These are phyloP conservation scores for Toxicodendron radicans DNA, from an alignment of 345 rosid genomes.

Conservation along the genomic window DNA sequence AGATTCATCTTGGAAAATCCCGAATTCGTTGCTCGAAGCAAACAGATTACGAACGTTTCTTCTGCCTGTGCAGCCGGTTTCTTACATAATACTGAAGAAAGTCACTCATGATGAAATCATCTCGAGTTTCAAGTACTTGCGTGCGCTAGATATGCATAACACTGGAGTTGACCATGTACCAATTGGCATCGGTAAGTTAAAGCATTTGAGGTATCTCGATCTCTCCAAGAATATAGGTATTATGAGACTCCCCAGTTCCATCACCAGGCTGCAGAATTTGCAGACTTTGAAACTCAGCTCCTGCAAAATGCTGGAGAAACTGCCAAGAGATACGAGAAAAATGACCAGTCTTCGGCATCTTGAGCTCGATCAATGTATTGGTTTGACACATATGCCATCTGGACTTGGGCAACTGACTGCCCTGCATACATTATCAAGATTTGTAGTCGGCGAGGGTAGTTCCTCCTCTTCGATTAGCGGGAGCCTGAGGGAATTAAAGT, in stretches of 20 bases:
- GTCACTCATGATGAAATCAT: not conserved
- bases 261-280: constrained; percentile 23
- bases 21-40: not conserved
- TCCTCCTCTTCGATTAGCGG: not conserved
- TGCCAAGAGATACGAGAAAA: constrained; percentile 19
- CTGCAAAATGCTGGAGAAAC: constrained; percentile 12
- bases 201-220: constrained; percentile 27
- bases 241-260: constrained; percentile 5
- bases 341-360: constrained; percentile 13
- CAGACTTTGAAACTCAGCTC: constrained; percentile 8
- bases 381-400: constrained; percentile 8
- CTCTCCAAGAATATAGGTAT: not conserved
- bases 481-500: constrained; percentile 3
- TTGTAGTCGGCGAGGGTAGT: constrained; percentile 4
- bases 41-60: not conserved
- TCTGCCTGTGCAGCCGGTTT: not conserved
- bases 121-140: constrained; percentile 8
- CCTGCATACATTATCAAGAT: constrained; percentile 11
- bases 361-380: constrained; percentile 2
- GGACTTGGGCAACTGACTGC: constrained; percentile 12
- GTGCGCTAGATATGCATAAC: constrained; percentile 8
- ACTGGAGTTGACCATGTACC: constrained; percentile 6
- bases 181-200: constrained; percentile 5
- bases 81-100: not conserved
- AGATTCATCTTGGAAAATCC: constrained; percentile 6